Evolutionary conservation across 164 flowering plant species (phyloP), one percentile per base, ranked within the genome.

Genomic region (Magnolia sinica): DNA sequence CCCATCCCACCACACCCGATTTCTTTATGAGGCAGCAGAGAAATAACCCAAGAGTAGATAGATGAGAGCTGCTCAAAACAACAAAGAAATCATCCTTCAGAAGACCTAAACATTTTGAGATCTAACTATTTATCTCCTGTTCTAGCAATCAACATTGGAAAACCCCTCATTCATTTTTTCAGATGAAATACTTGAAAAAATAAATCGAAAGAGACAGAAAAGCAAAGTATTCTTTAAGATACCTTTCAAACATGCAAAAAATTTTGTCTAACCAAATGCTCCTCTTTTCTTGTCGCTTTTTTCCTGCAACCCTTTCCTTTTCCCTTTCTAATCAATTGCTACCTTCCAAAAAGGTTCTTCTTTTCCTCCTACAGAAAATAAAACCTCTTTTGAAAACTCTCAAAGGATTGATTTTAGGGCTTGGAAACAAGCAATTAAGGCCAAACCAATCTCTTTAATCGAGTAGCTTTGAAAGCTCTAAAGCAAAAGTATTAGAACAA

Each of bases 131-230:
- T 64, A 4, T 64, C 8, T 8, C 14, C 19, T 59, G 19, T 59
- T 59, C 19, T 18, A 78, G 68, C 67, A 24, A 65, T 49, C 72
- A 58, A 55, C 71, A 67, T 67, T 76, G 88, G 84, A 80, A 84
- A 79, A 82, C 82, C 86, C 75, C 81, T 82, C 73, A 79, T 67
- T 77, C 80, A 72, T 70, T 65, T 37, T 29, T 74, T 71, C 80
- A 22, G 77, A 75, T 73, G 75, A 80, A 75, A 19, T 72, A 70
- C 77, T 31, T 13, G 64, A 61, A 73, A 68, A 75, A 50, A 23
- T 64, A 14, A 59, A 58, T 37, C 45, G 45, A 4, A 14, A 20
- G 65, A 37, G 37, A 19, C 72, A 55, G 61, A 55, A 55, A 55
- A 64, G 20, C 16, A 13, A 11, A 8, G 67, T 3, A 64, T 18